Evolutionary conservation across 768 basidiomycete species (phyloP), one percentile per base, ranked within the genome.

Genomic region (Tricholomella constricta): DNA sequence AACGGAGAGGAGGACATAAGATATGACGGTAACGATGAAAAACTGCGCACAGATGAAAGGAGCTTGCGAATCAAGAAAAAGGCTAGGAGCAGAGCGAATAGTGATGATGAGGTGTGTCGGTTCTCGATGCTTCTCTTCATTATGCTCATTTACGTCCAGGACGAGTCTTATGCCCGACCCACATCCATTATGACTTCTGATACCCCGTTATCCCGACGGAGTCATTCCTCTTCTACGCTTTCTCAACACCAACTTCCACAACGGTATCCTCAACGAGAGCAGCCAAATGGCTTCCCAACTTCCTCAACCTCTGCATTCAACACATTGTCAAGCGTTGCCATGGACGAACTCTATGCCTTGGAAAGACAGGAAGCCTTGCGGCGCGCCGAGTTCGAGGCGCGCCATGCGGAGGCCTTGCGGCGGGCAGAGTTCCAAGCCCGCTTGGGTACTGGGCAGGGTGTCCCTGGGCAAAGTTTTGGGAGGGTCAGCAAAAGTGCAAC

Each of bases 341-440:
- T 95, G 72, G 92, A 92, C 52, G 92, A 97, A 65, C 80, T 98
- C 7, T 88, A 90, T 62, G 85, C 87, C 60, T 84, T 98, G 26
- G 95, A 98, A 66, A 86, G 86, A 34, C 81, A 86, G 54, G 95
- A 97, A 68, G 88, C 91, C 3, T 69, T 85, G 27, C 79, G 93
- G 17, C 78, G 93, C 31, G 92, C 91, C n/a, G 89, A 93, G 65
- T 96, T 87, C 70, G 91, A 94, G 66, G 80, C 85, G 9, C 77
- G 83, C 9, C 88, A 86, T 63, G 85, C 88, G 15, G 88, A 88
- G 49, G 81, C 80, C 11, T 63, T 80, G 31, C 74, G 77, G 26
- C 78, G 91, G 27, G 92, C 91, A 11, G 90, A 94, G 68, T 85
- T 81, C 64, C 84, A 89, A 62, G 73, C 83, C 38, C 80, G 84